phyloP scores from a whole-genome alignment of 176 grass and related monocot species.

The Chrysopogon serrulatus region DNA sequence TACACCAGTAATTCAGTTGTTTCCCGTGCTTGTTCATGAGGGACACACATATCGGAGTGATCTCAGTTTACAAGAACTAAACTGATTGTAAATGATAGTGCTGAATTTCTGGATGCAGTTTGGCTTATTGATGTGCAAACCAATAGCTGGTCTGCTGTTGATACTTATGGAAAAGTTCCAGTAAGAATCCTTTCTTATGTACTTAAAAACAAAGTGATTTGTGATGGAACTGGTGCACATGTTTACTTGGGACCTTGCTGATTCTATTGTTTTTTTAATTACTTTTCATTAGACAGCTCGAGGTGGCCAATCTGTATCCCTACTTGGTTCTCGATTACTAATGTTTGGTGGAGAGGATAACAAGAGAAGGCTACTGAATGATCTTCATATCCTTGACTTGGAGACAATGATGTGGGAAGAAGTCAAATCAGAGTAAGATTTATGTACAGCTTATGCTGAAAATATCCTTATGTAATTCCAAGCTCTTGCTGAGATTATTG shows the following conservation, averaged over 20 bases:
- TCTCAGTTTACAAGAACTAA: neutral
- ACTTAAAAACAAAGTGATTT: neutral
- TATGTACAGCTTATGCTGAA: constrained; percentile 24
- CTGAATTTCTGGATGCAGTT: constrained; percentile 57
- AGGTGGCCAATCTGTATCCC: constrained; percentile 71
- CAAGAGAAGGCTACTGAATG: constrained; percentile 71
- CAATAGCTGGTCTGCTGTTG: constrained; percentile 52
- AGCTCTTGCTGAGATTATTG: neutral
- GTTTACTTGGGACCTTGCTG: constrained; percentile 16
- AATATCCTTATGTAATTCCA: neutral
- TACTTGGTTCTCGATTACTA: constrained; percentile 64
- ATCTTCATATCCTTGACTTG: constrained; percentile 91
- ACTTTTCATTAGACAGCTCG: constrained; percentile 62
- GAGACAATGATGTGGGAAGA: constrained; percentile 96
- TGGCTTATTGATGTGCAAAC: constrained; percentile 82
- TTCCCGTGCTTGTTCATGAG: neutral
- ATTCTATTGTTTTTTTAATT: constrained; percentile 23
- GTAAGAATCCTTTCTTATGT: constrained; percentile 52
- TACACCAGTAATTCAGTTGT: neutral
- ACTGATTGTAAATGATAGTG: neutral
- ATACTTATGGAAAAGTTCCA: constrained; percentile 75
- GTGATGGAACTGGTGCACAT: neutral
- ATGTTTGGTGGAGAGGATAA: constrained; percentile 98
- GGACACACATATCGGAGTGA: neutral
- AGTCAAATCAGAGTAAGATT: constrained; percentile 59